Evolutionary conservation across 148 eudicot genomes (phyloP).

Genomic region (Cornus florida): DNA sequence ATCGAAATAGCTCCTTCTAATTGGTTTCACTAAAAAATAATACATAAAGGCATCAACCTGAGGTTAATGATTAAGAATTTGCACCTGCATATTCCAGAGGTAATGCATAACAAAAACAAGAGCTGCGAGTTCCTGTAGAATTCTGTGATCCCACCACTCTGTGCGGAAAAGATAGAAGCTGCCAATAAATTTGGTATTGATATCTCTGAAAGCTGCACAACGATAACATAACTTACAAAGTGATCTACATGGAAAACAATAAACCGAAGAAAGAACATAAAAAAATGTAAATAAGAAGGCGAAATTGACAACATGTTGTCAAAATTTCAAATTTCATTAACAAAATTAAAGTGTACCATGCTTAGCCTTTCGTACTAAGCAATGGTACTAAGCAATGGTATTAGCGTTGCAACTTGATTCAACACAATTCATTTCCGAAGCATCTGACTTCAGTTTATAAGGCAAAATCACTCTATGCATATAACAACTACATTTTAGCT

Average conservation of each 20-base stretch:
- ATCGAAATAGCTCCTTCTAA: conserved; percentile 1
- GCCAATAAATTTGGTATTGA: conserved; percentile 56
- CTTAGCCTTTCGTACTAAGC: too few relatives aligned
- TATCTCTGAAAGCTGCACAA: conserved; percentile 44
- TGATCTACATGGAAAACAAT: neutral
- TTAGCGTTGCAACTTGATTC: too few relatives aligned
- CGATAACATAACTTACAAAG: neutral
- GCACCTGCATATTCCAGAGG: conserved; percentile 56
- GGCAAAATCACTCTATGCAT: too few relatives aligned
- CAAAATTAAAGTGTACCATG: too few relatives aligned
- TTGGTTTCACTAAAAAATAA: neutral
- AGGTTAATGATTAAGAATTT: neutral
- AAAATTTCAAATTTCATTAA: neutral
- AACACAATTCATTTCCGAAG: too few relatives aligned
- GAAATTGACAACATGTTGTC: neutral
- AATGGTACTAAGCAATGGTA: too few relatives aligned
- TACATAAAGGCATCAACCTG: neutral
- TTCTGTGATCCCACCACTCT: conserved; percentile 34
- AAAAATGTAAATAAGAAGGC: neutral
- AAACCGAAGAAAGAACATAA: neutral
- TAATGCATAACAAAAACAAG: conserved; percentile 35
- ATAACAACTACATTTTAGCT: too few relatives aligned
- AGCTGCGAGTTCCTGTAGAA: conserved; percentile 37
- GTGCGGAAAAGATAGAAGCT: conserved; percentile 50
- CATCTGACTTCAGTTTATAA: too few relatives aligned